Base-by-base conservation (phyloP, 257 asterid genomes). In the Fraxinus americana region DNA sequence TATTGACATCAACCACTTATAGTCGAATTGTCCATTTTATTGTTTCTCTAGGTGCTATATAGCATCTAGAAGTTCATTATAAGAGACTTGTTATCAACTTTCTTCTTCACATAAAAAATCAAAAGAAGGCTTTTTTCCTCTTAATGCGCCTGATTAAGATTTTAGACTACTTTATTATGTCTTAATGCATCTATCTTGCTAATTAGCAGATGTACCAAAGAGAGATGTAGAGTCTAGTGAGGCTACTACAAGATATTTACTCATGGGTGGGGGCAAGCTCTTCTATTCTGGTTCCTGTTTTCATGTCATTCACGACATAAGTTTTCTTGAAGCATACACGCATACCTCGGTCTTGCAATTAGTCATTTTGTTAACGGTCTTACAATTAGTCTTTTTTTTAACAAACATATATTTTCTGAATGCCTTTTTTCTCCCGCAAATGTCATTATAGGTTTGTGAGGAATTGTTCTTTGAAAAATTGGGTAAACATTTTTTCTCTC, bases 401-500 rank as follows among this genome's bases (percentile, higher is more conserved):
- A n/a, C 32, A 25, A n/a, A 7, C 38, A 41, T 23, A 71, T n/a
- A 23, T 23, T 3, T 32, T 32, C 34, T 19, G 23, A 69, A 61
- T 34, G 65, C 41, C n/a, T 25, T 25, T 63, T 63, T 63, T 70
- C 75, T 25, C 65, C 70, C 70, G 4, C 69, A 63, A 67, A 11
- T 75, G 38, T 79, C 75, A 52, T 82, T 82, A 73, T 97, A 93
- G 97, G 99, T 93, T 81, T 95, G 98, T 86, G 98, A 25, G 69
- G 7, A 19, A 25, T 8, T 25, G 34, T 63, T 63, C 68, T 63
- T 63, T 2, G 10, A 25, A n/a, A 25, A 63, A 30, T 23, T 63
- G 2, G 35, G 35, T 63, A 63, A 25, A 3, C 34, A 63, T 12
- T 63, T 70, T 74, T 71, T 54, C 77, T 30, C 67, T 75, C 77